These are phyloP conservation scores for Inonotus hispidus DNA, from an alignment of 1,284 basidiomycete species.

Conservation along the genomic window DNA sequence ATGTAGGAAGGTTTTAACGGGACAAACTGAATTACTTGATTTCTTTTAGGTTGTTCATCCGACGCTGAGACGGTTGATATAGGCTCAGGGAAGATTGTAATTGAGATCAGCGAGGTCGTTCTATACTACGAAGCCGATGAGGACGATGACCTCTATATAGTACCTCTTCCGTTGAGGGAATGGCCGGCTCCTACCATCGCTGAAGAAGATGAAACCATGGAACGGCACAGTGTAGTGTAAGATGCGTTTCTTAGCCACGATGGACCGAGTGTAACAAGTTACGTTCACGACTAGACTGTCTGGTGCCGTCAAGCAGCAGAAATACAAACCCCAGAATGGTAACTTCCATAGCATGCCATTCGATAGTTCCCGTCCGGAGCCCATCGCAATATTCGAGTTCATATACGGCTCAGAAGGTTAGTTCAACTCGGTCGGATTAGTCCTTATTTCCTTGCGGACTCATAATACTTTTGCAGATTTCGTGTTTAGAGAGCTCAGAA, in stretches of 20 bases:
- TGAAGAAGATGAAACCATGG: neutral
- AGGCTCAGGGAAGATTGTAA: neutral
- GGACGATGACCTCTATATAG: neutral
- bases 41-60: neutral
- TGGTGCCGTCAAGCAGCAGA: neutral
- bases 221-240: neutral
- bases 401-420: neutral
- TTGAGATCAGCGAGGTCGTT: neutral
- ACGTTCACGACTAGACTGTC: neutral
- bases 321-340: neutral
- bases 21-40: neutral
- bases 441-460: neutral
- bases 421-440: neutral
- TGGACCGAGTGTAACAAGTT: neutral
- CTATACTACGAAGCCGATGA: neutral
- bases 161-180: neutral
- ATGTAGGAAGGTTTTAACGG: no score
- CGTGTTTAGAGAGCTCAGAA: neutral
- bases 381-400: slow-evolving; percentile 1
- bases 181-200: neutral
- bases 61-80: neutral
- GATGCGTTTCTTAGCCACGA: neutral
- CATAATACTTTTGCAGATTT: neutral
- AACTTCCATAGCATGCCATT: neutral
- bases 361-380: neutral